phyloP scores from a whole-genome alignment of 495 filamentous ascomycete species.

The Friedmanniomyces endolithicus region DNA sequence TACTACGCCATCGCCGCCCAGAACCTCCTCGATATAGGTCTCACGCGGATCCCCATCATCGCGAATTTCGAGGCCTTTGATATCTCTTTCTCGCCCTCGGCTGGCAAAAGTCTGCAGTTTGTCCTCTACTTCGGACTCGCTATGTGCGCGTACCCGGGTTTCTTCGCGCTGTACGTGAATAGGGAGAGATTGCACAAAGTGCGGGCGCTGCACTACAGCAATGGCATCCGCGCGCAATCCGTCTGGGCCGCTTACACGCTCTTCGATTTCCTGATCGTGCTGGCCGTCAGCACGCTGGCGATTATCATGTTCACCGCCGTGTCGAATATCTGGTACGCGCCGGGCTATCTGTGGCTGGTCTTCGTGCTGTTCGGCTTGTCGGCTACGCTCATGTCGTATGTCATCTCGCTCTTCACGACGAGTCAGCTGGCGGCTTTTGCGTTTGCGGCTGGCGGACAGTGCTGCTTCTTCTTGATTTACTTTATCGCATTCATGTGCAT shows the following conservation, averaged over 20 bases:
- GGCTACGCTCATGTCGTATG: constrained; percentile 57
- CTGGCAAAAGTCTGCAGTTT: constrained; percentile 63
- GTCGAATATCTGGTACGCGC: constrained; percentile 55
- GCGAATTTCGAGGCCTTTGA: constrained; percentile 59
- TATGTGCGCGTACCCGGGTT: constrained; percentile 63
- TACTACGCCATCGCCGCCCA: constrained; percentile 52
- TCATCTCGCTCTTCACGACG: constrained; percentile 54
- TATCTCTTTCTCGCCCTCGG: constrained; percentile 47
- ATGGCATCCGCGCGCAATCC: constrained; percentile 34
- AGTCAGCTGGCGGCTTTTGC: constrained; percentile 65
- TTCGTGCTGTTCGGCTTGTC: constrained; percentile 64
- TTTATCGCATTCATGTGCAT: constrained; percentile 72
- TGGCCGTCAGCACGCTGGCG: constrained; percentile 45
- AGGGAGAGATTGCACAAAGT: constrained; percentile 65
- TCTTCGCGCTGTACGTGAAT: constrained; percentile 79
- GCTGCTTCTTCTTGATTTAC: constrained; percentile 64
- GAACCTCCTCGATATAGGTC: constrained; percentile 54
- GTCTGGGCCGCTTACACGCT: constrained; percentile 49
- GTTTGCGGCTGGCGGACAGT: constrained; percentile 59
- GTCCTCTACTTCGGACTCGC: constrained; percentile 67
- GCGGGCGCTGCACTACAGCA: constrained; percentile 74
- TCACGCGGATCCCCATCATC: constrained; percentile 53
- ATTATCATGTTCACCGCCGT: constrained; percentile 49
- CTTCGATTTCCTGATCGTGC: constrained; percentile 64
- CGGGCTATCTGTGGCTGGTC: constrained; percentile 64